These are phyloP conservation scores for Calendula officinalis DNA, from an alignment of 129 eudicot genomes.

Conservation along the genomic window DNA sequence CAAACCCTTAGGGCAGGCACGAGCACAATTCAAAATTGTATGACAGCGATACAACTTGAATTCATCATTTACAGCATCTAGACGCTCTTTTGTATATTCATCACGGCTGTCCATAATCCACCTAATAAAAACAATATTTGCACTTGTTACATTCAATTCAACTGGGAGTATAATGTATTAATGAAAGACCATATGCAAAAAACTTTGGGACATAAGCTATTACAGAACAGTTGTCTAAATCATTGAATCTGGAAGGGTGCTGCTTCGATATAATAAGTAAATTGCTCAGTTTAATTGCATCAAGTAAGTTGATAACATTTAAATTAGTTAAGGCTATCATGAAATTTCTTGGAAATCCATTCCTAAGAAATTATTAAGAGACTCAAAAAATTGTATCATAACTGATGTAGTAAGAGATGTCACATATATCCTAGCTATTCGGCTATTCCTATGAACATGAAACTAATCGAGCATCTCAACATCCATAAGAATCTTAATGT, in stretches of 20 bases:
- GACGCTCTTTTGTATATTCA: conserved; percentile 81
- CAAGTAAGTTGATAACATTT: no score
- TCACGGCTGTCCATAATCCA: neutral
- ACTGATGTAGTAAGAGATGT: neutral
- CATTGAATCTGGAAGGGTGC: no score
- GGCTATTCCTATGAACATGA: conserved; percentile 7
- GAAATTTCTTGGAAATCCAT: neutral
- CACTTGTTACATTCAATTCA: conserved; percentile 3
- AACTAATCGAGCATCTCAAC: neutral
- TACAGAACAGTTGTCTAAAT: neutral
- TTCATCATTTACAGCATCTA: conserved; percentile 80
- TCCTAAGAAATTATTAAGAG: neutral
- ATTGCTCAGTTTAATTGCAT: no score
- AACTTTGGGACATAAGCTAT: neutral
- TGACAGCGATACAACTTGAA: conserved; percentile 43
- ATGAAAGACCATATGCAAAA: neutral
- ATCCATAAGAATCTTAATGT: conserved; percentile 14
- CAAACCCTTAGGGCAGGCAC: conserved; percentile 95
- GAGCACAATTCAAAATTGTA: neutral
- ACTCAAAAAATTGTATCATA: neutral
- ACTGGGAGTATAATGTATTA: neutral
- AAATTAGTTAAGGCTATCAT: no score
- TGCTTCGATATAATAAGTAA: no score
- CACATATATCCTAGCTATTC: neutral
- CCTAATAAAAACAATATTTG: neutral